Evolutionary conservation across 768 basidiomycete genomes (phyloP).

Genomic region (Lactarius sp.): DNA sequence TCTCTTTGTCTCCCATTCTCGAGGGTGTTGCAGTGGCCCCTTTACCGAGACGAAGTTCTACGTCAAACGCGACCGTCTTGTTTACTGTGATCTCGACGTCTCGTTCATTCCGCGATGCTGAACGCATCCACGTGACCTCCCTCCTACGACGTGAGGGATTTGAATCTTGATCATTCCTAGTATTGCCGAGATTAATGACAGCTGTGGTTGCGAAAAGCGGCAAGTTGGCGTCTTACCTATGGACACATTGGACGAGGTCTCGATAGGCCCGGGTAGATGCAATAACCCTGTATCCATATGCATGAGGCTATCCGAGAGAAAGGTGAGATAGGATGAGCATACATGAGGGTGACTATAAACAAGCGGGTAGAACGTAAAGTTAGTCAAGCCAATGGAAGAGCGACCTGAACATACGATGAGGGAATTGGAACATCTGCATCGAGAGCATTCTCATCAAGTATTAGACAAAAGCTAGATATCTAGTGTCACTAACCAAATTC

Average conservation of each 20-base stretch:
- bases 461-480: neutral
- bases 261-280: conserved; percentile 21
- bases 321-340: neutral
- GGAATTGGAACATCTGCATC: conserved; percentile 22
- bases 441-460: neutral
- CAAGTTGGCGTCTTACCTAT: neutral
- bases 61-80: conserved; percentile 22
- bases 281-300: conserved; percentile 5
- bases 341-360: conserved; percentile 16
- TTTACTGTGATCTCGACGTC: conserved; percentile 21
- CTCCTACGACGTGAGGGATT: neutral
- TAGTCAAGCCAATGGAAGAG: neutral
- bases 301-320: too few species aligned
- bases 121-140: conserved; percentile 12
- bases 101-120: neutral
- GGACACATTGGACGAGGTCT: conserved; percentile 20
- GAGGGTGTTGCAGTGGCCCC: neutral
- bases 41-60: conserved; percentile 8
- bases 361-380: neutral
- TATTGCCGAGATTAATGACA: neutral
- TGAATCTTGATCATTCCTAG: conserved; percentile 12
- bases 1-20: neutral
- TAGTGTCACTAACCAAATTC: conserved; percentile 16
- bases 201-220: neutral
- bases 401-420: conserved; percentile 15